Conservation (phyloP, 352 stramenopile species). For the Globisporangium nunn region DNA sequence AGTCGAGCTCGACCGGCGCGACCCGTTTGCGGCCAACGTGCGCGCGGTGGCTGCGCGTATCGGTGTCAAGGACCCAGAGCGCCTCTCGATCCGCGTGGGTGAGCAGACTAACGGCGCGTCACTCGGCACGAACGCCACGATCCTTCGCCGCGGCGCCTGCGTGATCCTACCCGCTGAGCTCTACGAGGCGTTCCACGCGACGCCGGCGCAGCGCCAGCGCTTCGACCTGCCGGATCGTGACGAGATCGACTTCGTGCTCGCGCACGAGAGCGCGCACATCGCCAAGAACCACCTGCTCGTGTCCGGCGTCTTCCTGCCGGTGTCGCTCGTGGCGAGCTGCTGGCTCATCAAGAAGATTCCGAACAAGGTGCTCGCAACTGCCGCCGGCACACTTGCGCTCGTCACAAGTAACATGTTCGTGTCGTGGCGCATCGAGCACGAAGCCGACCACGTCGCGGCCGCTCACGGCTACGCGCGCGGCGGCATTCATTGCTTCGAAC, state of each 20-base stretch:
- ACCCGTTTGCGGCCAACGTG: constrained; percentile 61
- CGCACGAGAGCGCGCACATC: constrained; percentile 78
- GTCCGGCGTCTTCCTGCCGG: constrained; percentile 47
- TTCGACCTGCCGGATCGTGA: constrained; percentile 57
- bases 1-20: constrained; percentile 41
- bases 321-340: constrained; percentile 48
- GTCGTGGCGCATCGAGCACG: constrained; percentile 75
- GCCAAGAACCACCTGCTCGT: constrained; percentile 73
- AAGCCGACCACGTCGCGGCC: constrained; percentile 68
- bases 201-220: constrained; percentile 27
- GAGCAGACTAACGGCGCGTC: constrained; percentile 57
- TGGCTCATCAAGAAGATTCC: constrained; percentile 53
- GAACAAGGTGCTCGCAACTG: constrained; percentile 59
- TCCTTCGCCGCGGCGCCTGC: constrained; percentile 43
- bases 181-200: constrained; percentile 79
- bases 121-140: constrained; percentile 54
- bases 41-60: constrained; percentile 48
- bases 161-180: constrained; percentile 70
- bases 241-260: constrained; percentile 81
- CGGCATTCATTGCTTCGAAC: constrained; percentile 71
- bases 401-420: constrained; percentile 53
- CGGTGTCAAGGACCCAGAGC: constrained; percentile 60
- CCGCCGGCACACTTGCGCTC: constrained; percentile 37
- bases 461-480: constrained; percentile 54
- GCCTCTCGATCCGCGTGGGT: constrained; percentile 55